Base-by-base conservation (phyloP, 2,329 filamentous ascomycete genomes). In the Oidium heveae region DNA sequence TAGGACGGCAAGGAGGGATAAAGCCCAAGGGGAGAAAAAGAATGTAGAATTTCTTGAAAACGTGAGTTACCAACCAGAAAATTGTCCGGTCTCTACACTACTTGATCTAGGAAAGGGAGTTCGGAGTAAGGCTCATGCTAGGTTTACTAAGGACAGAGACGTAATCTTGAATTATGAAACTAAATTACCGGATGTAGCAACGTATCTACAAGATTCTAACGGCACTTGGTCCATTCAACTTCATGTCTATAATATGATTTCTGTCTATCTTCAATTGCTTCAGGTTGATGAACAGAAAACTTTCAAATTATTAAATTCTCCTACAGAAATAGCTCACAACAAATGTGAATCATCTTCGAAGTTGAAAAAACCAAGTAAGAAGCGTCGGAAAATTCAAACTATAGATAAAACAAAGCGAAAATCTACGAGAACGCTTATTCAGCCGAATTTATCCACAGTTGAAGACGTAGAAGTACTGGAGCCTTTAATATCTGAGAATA, bases 191-290 rank as follows among this genome's bases (percentile, higher is more conserved):
- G 62, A 66, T 49, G 61, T 63, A 2, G 57, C 62, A 18, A 65
- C 65, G 9, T 63, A 56, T 33, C 57, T 66, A 54, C 65, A 66
- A 57, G 56, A 53, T 15, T 28, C 54, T 15, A 57, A 60, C 55
- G 61, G 62, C 15, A 54, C 64, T 32, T 66, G 64, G 64, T 61
- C 57, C 39, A 49, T 60, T 28, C 57, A 61, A 52, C 59, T 62
- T 16, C 63, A 59, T 54, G 64, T 64, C 15, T 63, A 66, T 58
- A 64, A 64, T 32, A 62, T 61, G 4, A 59, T 59, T 15, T 61
- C 64, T 15, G 63, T 39, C 37, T n/a, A 39, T 9, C 7, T n/a
- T 32, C 28, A 32, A 32, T 32, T 8, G 7, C 3, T 8, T 32
- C 28, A 32, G 28, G 7, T 32, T 32, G 7, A 32, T 32, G 28